A percentile compares a stretch with the other conserved stretches of the same genome.
Evolutionary conservation across 1,284 basidiomycete species (phyloP).

Genomic region (Takashimella tepidaria): DNA sequence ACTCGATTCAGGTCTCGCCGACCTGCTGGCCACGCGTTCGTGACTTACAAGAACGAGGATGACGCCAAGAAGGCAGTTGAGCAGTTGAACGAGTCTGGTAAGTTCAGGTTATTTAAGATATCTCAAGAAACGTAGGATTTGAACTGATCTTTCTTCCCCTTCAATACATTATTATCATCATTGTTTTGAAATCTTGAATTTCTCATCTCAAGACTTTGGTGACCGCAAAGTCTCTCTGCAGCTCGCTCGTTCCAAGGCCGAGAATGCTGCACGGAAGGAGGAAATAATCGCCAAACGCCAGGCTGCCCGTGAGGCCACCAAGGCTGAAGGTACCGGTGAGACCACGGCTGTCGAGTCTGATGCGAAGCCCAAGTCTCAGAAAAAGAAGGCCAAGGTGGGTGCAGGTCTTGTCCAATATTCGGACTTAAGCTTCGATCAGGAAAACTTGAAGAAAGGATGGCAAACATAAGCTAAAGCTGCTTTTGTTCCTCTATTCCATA

Average conservation of each 20-base stretch:
- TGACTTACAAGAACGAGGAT: conserved; percentile 70
- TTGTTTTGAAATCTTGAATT: too few species aligned
- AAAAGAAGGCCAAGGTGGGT: conserved; percentile 33
- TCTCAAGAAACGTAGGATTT: too few species aligned
- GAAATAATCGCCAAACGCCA: conserved; percentile 26
- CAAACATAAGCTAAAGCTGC: too few species aligned
- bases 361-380: conserved; percentile 42
- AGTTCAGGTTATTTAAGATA: too few species aligned
- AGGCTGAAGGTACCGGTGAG: conserved; percentile 12
- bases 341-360: conserved; percentile 49
- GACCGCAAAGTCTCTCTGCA: conserved; percentile 81
- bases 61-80: conserved; percentile 82
- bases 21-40: conserved; percentile 79
- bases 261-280: conserved; percentile 57
- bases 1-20: conserved; percentile 35
- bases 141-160: too few species aligned
- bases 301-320: conserved; percentile 23
- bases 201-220: conserved; percentile 75
- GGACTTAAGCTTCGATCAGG: too few species aligned
- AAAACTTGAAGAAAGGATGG: too few species aligned
- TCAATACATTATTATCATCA: too few species aligned
- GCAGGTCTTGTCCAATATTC: too few species aligned
- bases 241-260: conserved; percentile 85
- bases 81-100: conserved; percentile 61
- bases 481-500: too few species aligned